A percentile compares a stretch with the other conserved stretches of the same genome.
Evolutionary conservation across 345 rosid genomes (phyloP).

Genomic region (Bruguiera gymnorhiza): DNA sequence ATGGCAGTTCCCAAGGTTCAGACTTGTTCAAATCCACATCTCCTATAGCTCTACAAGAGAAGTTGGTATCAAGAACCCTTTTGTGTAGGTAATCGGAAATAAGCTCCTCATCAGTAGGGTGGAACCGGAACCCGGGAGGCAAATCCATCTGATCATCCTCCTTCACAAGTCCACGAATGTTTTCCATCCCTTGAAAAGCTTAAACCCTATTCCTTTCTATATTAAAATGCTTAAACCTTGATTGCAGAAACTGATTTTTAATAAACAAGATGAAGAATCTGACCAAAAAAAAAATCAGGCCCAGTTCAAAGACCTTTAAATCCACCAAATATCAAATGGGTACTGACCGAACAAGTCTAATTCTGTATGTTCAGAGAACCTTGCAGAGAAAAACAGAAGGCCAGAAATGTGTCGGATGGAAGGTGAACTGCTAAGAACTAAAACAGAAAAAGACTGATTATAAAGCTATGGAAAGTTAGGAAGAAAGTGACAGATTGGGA

Average conservation of each 20-base stretch:
- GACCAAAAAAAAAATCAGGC: not conserved
- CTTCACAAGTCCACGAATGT: constrained; percentile 32
- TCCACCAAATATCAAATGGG: not conserved
- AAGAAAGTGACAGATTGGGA: constrained; percentile 26
- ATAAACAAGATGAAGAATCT: not conserved
- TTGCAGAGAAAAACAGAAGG: constrained; percentile 1
- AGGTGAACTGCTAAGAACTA: constrained; percentile 10
- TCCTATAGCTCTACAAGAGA: constrained; percentile 73
- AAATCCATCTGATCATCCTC: constrained; percentile 73
- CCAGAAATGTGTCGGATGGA: not conserved
- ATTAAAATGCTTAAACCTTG: not conserved
- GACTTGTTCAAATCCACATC: constrained; percentile 94
- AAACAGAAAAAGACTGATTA: constrained; percentile 22
- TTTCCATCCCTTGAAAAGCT: constrained; percentile 42
- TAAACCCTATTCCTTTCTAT: constrained; percentile 25
- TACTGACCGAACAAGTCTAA: constrained; percentile 12
- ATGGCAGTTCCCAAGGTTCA: constrained; percentile 96
- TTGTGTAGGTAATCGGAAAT: constrained; percentile 68
- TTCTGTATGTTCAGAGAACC: constrained; percentile 11
- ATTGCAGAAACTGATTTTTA: not conserved
- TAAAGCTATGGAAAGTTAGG: constrained; percentile 32
- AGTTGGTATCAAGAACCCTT: constrained; percentile 59
- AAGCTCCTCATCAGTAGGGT: constrained; percentile 97
- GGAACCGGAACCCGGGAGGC: constrained; percentile 91
- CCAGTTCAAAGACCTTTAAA: not conserved